A percentile compares a stretch with the other conserved stretches of the same genome.
These are phyloP conservation scores for Tremellales sp. DNA, from an alignment of 1,284 basidiomycete species.

Conservation along the genomic window DNA sequence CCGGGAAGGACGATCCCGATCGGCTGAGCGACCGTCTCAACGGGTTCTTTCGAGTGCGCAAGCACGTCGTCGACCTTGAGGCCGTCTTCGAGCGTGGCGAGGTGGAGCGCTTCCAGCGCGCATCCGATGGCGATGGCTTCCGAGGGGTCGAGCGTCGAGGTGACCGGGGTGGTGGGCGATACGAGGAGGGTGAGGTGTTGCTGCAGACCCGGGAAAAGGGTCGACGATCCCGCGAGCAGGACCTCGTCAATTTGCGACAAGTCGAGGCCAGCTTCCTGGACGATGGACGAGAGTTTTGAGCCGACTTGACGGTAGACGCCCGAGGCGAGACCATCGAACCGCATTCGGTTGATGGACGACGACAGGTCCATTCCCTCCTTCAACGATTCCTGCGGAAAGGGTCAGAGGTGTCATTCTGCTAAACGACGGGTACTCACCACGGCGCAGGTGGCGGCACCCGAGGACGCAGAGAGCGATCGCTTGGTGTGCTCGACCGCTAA, in stretches of 20 bases:
- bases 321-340: conserved; percentile 84
- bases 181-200: conserved; percentile 69
- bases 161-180: conserved; percentile 57
- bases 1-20: conserved; percentile 78
- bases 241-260: conserved; percentile 80
- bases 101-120: conserved; percentile 76
- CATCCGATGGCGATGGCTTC: conserved; percentile 85
- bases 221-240: conserved; percentile 84
- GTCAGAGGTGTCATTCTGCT: background rate
- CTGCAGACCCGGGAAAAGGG: conserved; percentile 79
- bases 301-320: conserved; percentile 70
- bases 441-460: conserved; percentile 78
- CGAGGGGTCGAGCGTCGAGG: conserved; percentile 72
- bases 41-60: conserved; percentile 56
- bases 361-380: conserved; percentile 94
- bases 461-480: conserved; percentile 82
- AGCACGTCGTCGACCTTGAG: conserved; percentile 51
- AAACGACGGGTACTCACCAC: conserved; percentile 50
- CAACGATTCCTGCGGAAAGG: conserved; percentile 62
- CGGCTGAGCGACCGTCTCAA: conserved; percentile 60
- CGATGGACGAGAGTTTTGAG: conserved; percentile 60
- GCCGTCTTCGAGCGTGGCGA: conserved; percentile 55
- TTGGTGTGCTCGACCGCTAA: conserved; percentile 95
- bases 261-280: conserved; percentile 64
- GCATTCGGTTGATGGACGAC: conserved; percentile 85